Conservation (phyloP, 108 stramenopile species). For the Cyclotella sp. region DNA sequence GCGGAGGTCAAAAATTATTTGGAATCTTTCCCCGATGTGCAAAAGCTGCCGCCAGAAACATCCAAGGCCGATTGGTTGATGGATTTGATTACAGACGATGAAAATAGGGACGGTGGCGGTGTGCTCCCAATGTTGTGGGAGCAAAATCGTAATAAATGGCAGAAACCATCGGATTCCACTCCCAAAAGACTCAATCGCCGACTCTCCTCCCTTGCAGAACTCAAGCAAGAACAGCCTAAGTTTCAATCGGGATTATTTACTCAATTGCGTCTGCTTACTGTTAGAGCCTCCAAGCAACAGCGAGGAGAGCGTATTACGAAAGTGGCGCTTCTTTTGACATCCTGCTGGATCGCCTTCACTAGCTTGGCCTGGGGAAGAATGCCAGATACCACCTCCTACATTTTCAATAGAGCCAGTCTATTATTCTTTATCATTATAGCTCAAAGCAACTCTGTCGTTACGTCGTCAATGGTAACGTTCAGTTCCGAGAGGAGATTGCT, state of each 20-base stretch:
- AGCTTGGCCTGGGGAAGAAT: slow-evolving; percentile 71
- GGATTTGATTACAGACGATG: slow-evolving; percentile 73
- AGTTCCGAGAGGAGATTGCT: slow-evolving; percentile 69
- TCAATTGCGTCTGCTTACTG: slow-evolving; percentile 60
- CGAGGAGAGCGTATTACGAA: slow-evolving; percentile 71
- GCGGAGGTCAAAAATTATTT: slow-evolving; percentile 53
- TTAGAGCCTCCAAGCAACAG: slow-evolving; percentile 69
- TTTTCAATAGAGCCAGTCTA: slow-evolving; percentile 73
- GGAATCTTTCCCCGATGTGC: slow-evolving; percentile 58
- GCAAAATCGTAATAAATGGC: slow-evolving; percentile 5
- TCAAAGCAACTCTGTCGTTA: slow-evolving; percentile 55
- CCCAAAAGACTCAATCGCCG: slow-evolving; percentile 12
- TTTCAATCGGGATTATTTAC: slow-evolving; percentile 58
- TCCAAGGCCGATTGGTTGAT: slow-evolving; percentile 88
- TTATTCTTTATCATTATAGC: slow-evolving; percentile 81
- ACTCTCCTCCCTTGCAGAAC: slow-evolving; percentile 56
- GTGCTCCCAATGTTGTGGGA: slow-evolving; percentile 17
- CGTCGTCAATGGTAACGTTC: slow-evolving; percentile 62
- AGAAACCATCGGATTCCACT: background rate
- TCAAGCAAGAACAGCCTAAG: slow-evolving; percentile 51
- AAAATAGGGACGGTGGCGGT: slow-evolving; percentile 31
- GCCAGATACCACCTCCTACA: slow-evolving; percentile 60
- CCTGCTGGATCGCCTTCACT: slow-evolving; percentile 63
- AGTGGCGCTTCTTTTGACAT: slow-evolving; percentile 53
- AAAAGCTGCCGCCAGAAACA: slow-evolving; percentile 65